phyloP scores from a whole-genome alignment of 129 eudicot genomes.

The Flaveria bidentis region DNA sequence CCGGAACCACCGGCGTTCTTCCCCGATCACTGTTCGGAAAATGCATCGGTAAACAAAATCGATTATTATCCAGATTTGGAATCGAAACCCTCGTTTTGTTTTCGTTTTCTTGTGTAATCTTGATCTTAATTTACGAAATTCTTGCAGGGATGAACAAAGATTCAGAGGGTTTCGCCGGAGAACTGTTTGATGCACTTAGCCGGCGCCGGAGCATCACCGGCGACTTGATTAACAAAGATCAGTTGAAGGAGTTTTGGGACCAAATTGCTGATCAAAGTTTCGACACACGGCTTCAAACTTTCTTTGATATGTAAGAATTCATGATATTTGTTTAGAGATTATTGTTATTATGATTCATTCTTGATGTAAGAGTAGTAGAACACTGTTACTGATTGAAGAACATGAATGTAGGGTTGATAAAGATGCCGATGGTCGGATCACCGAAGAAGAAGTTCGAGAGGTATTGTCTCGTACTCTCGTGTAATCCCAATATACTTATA shows the following conservation, averaged over 20 bases:
- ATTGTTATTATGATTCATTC: background rate
- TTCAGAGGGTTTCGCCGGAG: background rate
- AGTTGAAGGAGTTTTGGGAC: slow-evolving; percentile 18
- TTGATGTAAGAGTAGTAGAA: background rate
- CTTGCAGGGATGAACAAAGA: slow-evolving; percentile 8
- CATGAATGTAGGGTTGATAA: slow-evolving; percentile 14
- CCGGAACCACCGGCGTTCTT: background rate
- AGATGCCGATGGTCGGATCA: slow-evolving; percentile 13
- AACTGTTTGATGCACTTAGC: slow-evolving; percentile 6
- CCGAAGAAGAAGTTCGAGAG: slow-evolving; percentile 12
- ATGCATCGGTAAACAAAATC: background rate
- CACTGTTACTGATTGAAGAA: background rate
- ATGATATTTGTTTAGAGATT: background rate
- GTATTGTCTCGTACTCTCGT: background rate
- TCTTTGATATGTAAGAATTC: slow-evolving; percentile 3
- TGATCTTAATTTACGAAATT: background rate
- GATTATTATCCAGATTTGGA: background rate
- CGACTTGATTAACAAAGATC: background rate
- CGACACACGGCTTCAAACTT: slow-evolving; percentile 14
- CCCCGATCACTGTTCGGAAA: slow-evolving; percentile 9
- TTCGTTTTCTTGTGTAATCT: background rate
- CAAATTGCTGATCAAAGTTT: slow-evolving; percentile 17
- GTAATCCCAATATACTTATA: background rate
- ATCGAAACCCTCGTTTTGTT: too few species aligned
- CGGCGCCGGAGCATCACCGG: slow-evolving; percentile 3